Base-by-base conservation (phyloP, 1,139 yeast species). In the Taphrina deformans region DNA sequence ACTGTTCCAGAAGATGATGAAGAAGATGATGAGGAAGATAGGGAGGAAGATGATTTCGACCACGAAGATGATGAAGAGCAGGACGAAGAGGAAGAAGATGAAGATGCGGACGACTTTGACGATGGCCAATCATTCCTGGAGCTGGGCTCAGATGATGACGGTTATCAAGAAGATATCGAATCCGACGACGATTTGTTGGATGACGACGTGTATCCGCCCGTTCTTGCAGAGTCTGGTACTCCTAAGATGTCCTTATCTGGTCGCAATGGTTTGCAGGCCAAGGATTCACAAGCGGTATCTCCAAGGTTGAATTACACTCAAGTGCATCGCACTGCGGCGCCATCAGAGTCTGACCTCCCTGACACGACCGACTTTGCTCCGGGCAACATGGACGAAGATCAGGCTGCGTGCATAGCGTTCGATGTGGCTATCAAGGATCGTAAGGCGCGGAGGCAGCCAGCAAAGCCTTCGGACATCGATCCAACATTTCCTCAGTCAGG, bases 311-410 rank as follows among this genome's bases (percentile, higher is more conserved):
- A 14, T 21, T 26, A 41, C 4, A 23, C 59, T 3, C 64, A 48
- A 10, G 59, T 64, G 12, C 50, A 58, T 35, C 62, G 64, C n/a
- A 55, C 63, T 10, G 66, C 66, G n/a, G 53, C 60, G 14, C 66
- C 66, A 9, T 48, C 53, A 4, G 66, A 64, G 31, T 58, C 58
- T 33, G 59, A 58, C 50, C 38, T 64, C 4, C 66, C 66, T 7
- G 66, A 64, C 26, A 61, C 58, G 23, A 64, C 66, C 18, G 66
- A 64, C 48, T 56, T 64, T 45, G 66, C 62, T 3, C 66, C 63
- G 6, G 66, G 66, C 29, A 64, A 55, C 5, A 44, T 64, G 27
- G 66, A 64, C 48, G 66, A 64, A n/a, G 66, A 64, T 44, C 66
- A 64, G 41, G 64, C 66, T 3, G 66, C 66, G 4, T 64, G 66